A percentile compares a stretch with the other conserved stretches of the same genome.
Evolutionary conservation across 208 protist genomes (phyloP).

Genomic region (Acanthamoeba triangularis): DNA sequence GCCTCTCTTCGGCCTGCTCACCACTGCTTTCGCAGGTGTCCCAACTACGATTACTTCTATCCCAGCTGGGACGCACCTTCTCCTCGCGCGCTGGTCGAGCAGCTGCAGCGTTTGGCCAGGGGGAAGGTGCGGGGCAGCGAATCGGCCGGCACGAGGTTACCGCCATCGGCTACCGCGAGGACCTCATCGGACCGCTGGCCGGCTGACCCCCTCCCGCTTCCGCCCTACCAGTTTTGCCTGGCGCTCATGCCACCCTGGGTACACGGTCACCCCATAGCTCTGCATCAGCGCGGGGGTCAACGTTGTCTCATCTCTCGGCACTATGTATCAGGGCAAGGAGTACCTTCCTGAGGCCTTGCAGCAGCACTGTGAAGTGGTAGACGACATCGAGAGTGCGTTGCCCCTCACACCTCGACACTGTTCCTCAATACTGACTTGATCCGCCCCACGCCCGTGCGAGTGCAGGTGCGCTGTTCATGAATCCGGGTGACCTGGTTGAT

Average conservation of each 20-base stretch:
- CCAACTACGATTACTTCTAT: slow-evolving; percentile 54
- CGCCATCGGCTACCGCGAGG: not conserved
- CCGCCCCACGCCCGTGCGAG: not conserved
- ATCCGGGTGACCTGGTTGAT: slow-evolving; percentile 1
- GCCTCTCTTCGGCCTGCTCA: not conserved
- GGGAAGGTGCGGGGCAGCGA: not conserved
- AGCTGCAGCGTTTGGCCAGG: not conserved
- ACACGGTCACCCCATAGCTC: not conserved
- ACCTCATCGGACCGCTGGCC: not conserved
- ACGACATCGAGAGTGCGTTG: not conserved
- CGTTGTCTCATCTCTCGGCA: not conserved
- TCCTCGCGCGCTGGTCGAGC: slow-evolving; percentile 4
- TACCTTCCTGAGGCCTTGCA: slow-evolving; percentile 1
- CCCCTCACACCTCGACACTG: not conserved
- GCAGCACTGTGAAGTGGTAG: not conserved
- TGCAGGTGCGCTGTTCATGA: slow-evolving; percentile 56
- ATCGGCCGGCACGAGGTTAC: not conserved
- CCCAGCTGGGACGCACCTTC: slow-evolving; percentile 41
- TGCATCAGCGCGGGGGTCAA: not conserved
- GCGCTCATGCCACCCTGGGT: slow-evolving; percentile 57
- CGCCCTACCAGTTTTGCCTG: slow-evolving; percentile 47
- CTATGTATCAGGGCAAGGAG: not conserved
- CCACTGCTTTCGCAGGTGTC: not conserved
- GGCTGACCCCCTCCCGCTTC: not conserved
- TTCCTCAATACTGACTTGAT: not conserved